phyloP scores from a whole-genome alignment of 768 basidiomycete genomes.

The Boletus rufocinnamomeus region DNA sequence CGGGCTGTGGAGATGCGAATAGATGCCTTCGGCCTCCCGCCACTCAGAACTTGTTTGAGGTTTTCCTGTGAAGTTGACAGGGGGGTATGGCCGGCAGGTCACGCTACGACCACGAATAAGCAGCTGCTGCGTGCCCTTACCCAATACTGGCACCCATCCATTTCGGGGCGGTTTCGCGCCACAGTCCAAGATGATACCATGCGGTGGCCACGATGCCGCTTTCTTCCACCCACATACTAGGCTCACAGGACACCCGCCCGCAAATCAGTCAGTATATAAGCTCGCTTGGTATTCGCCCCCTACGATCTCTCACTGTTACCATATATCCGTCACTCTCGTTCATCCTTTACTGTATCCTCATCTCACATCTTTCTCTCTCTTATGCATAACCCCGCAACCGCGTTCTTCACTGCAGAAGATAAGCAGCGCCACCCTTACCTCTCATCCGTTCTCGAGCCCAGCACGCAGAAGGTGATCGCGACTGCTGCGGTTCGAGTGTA shows the following conservation, averaged over 20 bases:
- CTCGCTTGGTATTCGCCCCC: constrained; percentile 16
- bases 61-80: constrained; percentile 25
- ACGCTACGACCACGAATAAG: constrained; percentile 19
- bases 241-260: constrained; percentile 25
- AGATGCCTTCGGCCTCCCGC: constrained; percentile 23
- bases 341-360: constrained; percentile 9
- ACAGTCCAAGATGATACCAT: constrained; percentile 34
- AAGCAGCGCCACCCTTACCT: constrained; percentile 41
- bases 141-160: constrained; percentile 29
- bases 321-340: constrained; percentile 23
- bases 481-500: constrained; percentile 60
- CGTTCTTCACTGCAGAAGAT: constrained; percentile 40
- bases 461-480: constrained; percentile 51
- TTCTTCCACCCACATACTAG: constrained; percentile 31
- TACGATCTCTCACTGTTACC: constrained; percentile 20
- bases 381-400: constrained; percentile 35
- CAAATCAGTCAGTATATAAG: constrained; percentile 37
- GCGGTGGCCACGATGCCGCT: constrained; percentile 38
- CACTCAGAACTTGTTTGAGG: constrained; percentile 13
- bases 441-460: constrained; percentile 41
- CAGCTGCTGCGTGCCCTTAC: constrained; percentile 31
- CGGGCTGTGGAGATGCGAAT: constrained; percentile 31
- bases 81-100: constrained; percentile 19
- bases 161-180: constrained; percentile 35
- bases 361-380: constrained; percentile 11